These are phyloP conservation scores for Dichomitus squalens DNA, from an alignment of 1,284 basidiomycete genomes.

Conservation along the genomic window DNA sequence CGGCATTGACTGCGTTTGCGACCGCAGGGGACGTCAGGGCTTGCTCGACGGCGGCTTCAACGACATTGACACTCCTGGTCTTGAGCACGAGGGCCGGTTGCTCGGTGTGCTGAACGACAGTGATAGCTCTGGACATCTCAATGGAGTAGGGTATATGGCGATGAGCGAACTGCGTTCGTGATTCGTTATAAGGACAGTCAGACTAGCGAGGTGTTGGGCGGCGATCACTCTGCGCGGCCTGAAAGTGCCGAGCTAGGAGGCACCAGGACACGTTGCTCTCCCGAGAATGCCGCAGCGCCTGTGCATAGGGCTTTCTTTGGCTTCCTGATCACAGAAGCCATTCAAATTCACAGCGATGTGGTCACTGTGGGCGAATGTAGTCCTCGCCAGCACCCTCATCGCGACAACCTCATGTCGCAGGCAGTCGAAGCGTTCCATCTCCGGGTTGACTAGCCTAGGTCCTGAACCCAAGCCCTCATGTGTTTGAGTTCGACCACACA, in stretches of 20 bases:
- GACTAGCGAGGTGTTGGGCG: too few relatives aligned
- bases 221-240: too few relatives aligned
- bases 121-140: not conserved
- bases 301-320: too few relatives aligned
- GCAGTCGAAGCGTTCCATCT: not conserved
- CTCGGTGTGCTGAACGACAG: not conserved
- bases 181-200: not conserved
- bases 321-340: too few relatives aligned
- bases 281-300: too few relatives aligned
- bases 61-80: not conserved
- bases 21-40: not conserved
- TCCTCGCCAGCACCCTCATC: not conserved
- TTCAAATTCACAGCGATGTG: too few relatives aligned
- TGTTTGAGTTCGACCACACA: not conserved
- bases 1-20: not conserved
- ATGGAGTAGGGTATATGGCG: too few relatives aligned
- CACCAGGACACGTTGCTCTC: too few relatives aligned
- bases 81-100: not conserved
- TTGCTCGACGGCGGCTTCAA: not conserved
- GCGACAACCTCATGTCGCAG: not conserved
- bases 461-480: not conserved
- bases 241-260: too few relatives aligned
- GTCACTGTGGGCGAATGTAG: not conserved
- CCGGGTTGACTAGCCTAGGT: too few relatives aligned
- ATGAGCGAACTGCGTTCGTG: too few relatives aligned